Evolutionary conservation across 2,329 filamentous ascomycete species (phyloP), one percentile per base, ranked within the genome.

Genomic region (Neurospora crassa): DNA sequence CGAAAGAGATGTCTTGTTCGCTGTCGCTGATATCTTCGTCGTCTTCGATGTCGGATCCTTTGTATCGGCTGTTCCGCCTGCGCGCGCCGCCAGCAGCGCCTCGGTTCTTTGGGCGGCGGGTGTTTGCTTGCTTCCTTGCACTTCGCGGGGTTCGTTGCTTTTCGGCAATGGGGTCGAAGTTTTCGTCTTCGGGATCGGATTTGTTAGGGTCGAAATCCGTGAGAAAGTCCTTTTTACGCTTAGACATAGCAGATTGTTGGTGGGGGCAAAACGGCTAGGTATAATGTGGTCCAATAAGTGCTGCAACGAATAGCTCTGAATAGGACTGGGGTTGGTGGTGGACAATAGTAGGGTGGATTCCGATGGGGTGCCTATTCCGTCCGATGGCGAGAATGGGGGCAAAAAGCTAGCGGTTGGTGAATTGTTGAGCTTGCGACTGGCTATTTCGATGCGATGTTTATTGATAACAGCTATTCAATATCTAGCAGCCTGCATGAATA

Each of bases 101-200:
- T 69, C 69, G 70, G 73, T 67, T 76, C 76, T 71, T 75, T 68
- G 70, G 75, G 74, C 70, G 77, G 10, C 53, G 53, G 18, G 53
- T 34, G 11, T 71, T 10, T 75, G 70, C 59, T 77, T 80, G 47
- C 73, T 69, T 45, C 78, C 76, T 70, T 79, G 81, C 53, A 37
- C 53, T 63, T 63, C 53, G 53, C 5, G 82, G 79, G 40, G 82
- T 78, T 34, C 78, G 76, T 40, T 79, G 79, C 74, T 81, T 79
- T 74, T 82, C 83, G 73, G 78, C 79, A 29, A 79, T 73, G 18
- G 88, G 88, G 71, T 89, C 86, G 76, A 91, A 91, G 78, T 90
- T 90, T 74, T 89, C 88, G 77, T 91, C 89, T 68, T 89, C 86
- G 2, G 89, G 83, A 75, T 91, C 89, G 69, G 89, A 91, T 77